These are phyloP conservation scores for Physcia stellaris DNA, from an alignment of 495 filamentous ascomycete genomes.

Conservation along the genomic window DNA sequence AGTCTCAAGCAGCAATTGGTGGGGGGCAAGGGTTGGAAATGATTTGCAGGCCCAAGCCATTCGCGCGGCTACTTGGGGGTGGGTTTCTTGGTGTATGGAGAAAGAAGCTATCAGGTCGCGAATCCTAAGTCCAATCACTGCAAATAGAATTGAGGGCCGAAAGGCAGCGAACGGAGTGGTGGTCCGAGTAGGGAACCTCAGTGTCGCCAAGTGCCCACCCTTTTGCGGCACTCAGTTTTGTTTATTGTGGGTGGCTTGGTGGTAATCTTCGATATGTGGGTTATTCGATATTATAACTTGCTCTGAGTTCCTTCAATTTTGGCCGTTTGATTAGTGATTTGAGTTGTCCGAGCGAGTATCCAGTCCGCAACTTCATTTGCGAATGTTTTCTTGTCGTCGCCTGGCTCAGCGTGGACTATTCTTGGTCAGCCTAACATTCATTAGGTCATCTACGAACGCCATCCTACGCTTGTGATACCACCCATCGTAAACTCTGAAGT, in stretches of 20 bases:
- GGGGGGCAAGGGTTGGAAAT: constrained; percentile 18
- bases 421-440: neutral
- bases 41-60: constrained; percentile 58
- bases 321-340: neutral
- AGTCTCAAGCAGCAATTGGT: constrained; percentile 5
- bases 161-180: no score
- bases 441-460: neutral
- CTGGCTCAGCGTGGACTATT: constrained; percentile 54
- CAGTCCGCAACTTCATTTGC: constrained; percentile 59
- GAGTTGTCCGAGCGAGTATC: constrained; percentile 41
- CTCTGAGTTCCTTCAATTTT: constrained; percentile 1
- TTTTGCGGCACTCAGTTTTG: no score
- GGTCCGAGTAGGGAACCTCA: no score
- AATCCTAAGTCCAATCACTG: neutral
- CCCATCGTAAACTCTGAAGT: constrained; percentile 61
- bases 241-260: no score
- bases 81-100: constrained; percentile 62
- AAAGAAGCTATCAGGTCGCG: constrained; percentile 19
- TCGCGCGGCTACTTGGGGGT: constrained; percentile 45
- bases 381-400: constrained; percentile 45
- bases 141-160: no score
- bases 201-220: no score
- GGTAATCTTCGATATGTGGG: no score
- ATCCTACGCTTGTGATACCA: constrained; percentile 53
- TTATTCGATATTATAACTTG: constrained; percentile 8